Conservation (phyloP, 2,329 filamentous ascomycete genomes). For the Grosmannia penicillata region DNA sequence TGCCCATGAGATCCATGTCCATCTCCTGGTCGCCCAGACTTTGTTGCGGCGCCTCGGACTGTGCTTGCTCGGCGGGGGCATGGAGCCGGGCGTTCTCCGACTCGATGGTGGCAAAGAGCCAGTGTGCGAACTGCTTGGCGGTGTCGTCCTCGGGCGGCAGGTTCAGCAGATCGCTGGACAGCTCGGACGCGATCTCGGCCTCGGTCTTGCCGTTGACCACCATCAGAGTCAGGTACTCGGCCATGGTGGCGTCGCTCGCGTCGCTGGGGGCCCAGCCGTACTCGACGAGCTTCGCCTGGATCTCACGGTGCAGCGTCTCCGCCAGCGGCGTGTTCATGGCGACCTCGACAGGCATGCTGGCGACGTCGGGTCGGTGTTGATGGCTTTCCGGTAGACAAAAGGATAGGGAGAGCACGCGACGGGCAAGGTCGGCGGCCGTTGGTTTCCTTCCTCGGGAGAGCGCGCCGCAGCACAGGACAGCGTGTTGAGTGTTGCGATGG, state of each 20-base stretch:
- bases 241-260: constrained; percentile 63
- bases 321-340: constrained; percentile 69
- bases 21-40: constrained; percentile 44
- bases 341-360: constrained; percentile 63
- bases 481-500: too few relatives aligned
- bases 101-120: constrained; percentile 85
- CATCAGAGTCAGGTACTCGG: constrained; percentile 97
- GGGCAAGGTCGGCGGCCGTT: too few relatives aligned
- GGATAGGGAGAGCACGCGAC: too few relatives aligned
- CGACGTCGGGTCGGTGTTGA: neutral
- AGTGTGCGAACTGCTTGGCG: constrained; percentile 70
- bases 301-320: constrained; percentile 63
- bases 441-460: too few relatives aligned
- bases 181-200: constrained; percentile 74
- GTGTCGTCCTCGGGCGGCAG: constrained; percentile 71
- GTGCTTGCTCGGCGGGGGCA: constrained; percentile 17
- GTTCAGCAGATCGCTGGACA: constrained; percentile 74
- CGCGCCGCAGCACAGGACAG: too few relatives aligned
- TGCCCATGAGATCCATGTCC: constrained; percentile 50
- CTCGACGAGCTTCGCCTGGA: constrained; percentile 84
- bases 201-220: constrained; percentile 89
- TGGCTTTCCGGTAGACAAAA: neutral
- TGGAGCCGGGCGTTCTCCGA: constrained; percentile 48
- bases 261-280: constrained; percentile 80
- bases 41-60: constrained; percentile 9